Conservation (phyloP, 2,329 filamentous ascomycete genomes). For the Pyricularia sp. region DNA sequence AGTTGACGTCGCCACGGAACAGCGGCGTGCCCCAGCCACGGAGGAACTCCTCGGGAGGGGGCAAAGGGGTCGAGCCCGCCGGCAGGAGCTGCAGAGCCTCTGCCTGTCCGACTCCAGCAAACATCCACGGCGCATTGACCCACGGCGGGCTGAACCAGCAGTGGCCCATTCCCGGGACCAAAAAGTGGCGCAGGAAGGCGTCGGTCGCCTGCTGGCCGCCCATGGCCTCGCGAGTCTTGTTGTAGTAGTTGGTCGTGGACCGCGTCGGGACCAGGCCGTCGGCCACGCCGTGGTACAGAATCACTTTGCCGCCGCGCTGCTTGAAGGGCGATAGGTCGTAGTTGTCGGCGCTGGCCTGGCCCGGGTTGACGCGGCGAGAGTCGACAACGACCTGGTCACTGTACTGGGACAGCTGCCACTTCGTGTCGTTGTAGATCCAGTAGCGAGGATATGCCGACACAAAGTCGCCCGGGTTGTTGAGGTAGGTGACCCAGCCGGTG, state of each 20-base stretch:
- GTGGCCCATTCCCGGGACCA: constrained; percentile 41
- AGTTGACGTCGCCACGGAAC: constrained; percentile 19
- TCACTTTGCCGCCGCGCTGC: constrained; percentile 26
- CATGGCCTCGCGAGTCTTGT: constrained; percentile 26
- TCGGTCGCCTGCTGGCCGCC: constrained; percentile 12
- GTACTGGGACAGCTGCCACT: constrained; percentile 21
- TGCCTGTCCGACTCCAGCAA: constrained; percentile 20
- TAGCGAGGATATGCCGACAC: constrained; percentile 17
- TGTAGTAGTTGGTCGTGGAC: constrained; percentile 22
- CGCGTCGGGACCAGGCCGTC: constrained; percentile 26
- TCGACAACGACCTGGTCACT: constrained; percentile 16
- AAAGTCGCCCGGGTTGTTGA: constrained; percentile 13
- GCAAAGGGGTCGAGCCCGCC: constrained; percentile 6
- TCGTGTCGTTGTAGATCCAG: constrained; percentile 18
- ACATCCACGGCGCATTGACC: constrained; percentile 23
- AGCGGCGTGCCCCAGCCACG: constrained; percentile 21
- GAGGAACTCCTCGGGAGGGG: constrained; percentile 11
- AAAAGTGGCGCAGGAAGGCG: constrained; percentile 38
- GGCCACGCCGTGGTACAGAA: constrained; percentile 31
- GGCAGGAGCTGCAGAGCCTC: constrained; percentile 6
- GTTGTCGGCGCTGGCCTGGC: constrained; percentile 19
- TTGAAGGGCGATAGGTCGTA: constrained; percentile 19
- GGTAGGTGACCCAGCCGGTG: constrained; percentile 16
- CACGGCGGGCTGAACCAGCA: constrained; percentile 24
- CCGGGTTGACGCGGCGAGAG: constrained; percentile 17